Evolutionary conservation across 352 stramenopile genomes (phyloP).

Genomic region (Aphanomyces cochlioides): DNA sequence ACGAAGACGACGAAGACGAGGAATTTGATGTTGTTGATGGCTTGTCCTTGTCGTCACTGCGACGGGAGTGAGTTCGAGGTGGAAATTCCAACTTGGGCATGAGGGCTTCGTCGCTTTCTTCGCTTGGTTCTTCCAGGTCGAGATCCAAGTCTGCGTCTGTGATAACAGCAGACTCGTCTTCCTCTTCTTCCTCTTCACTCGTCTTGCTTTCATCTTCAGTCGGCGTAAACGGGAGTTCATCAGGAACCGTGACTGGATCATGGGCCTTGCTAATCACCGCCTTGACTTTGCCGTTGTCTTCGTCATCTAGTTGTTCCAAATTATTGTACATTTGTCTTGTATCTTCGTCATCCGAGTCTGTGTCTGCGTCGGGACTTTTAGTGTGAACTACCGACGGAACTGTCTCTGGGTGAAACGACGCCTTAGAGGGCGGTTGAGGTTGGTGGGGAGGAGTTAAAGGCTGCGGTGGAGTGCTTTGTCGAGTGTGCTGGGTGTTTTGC

Average conservation of each 20-base stretch:
- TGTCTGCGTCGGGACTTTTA: no score
- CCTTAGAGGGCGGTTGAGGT: no score
- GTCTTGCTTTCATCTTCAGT: no score
- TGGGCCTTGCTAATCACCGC: no score
- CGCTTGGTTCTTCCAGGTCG: constrained; percentile 17
- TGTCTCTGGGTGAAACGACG: no score
- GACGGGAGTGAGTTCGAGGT: background rate
- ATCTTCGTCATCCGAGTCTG: no score
- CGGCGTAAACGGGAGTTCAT: no score
- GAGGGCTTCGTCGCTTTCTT: constrained; percentile 24
- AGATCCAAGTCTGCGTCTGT: constrained; percentile 24
- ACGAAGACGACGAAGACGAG: constrained; percentile 1
- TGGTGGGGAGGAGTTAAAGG: no score
- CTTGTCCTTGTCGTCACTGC: constrained; percentile 5
- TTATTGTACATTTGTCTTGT: background rate
- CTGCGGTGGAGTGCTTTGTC: no score
- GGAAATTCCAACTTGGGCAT: constrained; percentile 28
- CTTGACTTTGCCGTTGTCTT: constrained; percentile 10
- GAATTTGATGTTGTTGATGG: constrained; percentile 9
- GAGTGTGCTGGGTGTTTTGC: no score
- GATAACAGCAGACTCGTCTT: constrained; percentile 4
- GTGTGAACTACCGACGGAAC: no score
- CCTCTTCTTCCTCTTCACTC: background rate
- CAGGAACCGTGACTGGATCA: no score
- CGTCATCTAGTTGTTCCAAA: background rate